Base-by-base conservation (phyloP, 352 stramenopile species). In the Phytopythium montanum region DNA sequence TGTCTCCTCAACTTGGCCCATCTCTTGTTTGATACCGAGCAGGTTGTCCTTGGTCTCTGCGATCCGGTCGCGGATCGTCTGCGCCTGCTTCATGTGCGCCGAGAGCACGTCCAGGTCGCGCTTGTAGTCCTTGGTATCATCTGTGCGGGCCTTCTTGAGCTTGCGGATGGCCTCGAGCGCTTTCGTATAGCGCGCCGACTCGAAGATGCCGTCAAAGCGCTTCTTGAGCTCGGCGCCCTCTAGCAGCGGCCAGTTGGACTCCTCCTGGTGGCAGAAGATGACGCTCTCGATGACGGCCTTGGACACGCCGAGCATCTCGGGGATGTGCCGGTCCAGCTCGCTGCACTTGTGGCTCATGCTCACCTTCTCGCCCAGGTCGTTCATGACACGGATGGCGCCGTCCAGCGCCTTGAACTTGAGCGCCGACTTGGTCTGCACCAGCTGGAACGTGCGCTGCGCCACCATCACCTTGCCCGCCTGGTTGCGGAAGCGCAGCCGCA, bases 191-290 rank as follows among this genome's bases (percentile, higher is more conserved):
- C 96, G 73, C 1, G 96, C 97, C 8, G 94, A 98, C 76, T 99
- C 97, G 64, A 99, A 99, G 54, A 99, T 99, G 64, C 99, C 97
- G 74, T 99, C 98, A 67, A 99, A 99, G 31, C 96, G 82, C 69
- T 99, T 99, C 79, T 99, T 99, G 6, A 99, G 74, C 55, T 98
- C 94, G 0, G 90, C 88, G 18, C 96, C 95, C 74, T 99, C 97
- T 56, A 85, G 75, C 46, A 98, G 64, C 16, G 98, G 98, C 98
- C 98, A 99, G 49, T 96, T 99, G 13, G 92, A 97, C 26, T 98
- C 95, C 63, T 98, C 91, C 66, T 99, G 97, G 75, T 99, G 98
- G 65, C 97, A 99, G 76, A 99, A 99, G 29, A 99, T 96, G 21
- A 99, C 97, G 66, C 98, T 98, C 56, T 99, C 97, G 9, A 99